A percentile compares a stretch with the other conserved stretches of the same genome.
Conservation (phyloP, 202 grass and related monocot species). For the Bolboschoenoplectus hybrid region DNA sequence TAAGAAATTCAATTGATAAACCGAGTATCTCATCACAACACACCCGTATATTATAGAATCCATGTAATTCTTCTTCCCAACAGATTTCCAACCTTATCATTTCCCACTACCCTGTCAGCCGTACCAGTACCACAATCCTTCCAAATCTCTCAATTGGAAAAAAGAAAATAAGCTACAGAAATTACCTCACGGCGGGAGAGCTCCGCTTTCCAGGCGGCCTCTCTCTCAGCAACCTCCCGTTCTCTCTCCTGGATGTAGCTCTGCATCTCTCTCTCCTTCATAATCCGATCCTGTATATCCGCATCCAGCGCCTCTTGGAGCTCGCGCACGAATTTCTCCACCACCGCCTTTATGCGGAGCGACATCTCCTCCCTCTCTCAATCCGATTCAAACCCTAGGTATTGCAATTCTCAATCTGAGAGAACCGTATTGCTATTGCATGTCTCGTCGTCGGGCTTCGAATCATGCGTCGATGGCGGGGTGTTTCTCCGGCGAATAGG, state of each 20-base stretch:
- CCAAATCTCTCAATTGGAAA: neutral
- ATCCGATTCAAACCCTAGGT: slow-evolving; percentile 18
- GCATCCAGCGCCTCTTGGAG: slow-evolving; percentile 95
- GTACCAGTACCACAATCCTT: slow-evolving; percentile 11
- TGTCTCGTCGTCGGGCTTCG: neutral
- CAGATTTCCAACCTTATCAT: neutral
- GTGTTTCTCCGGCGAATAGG: slow-evolving; percentile 47
- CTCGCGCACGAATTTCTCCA: slow-evolving; percentile 92
- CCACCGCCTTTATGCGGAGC: slow-evolving; percentile 84
- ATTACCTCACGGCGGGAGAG: slow-evolving; percentile 86
- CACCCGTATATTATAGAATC: neutral
- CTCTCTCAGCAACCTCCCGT: slow-evolving; percentile 79
- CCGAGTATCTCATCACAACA: neutral
- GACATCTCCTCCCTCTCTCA: slow-evolving; percentile 53
- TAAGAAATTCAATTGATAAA: neutral
- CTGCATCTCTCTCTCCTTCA: slow-evolving; percentile 98
- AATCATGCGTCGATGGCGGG: slow-evolving; percentile 6
- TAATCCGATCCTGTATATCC: slow-evolving; percentile 90
- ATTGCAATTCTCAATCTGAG: neutral
- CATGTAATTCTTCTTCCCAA: neutral
- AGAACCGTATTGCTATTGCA: slow-evolving; percentile 1
- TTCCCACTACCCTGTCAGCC: neutral
- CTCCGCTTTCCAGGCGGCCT: slow-evolving; percentile 93
- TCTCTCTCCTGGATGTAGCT: slow-evolving; percentile 92
- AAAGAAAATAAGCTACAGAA: slow-evolving; percentile 1